Percentiles rank a stretch among this genome's conserved stretches.
phyloP scores from a whole-genome alignment of 1,284 basidiomycete species.

The Trametes sp. region DNA sequence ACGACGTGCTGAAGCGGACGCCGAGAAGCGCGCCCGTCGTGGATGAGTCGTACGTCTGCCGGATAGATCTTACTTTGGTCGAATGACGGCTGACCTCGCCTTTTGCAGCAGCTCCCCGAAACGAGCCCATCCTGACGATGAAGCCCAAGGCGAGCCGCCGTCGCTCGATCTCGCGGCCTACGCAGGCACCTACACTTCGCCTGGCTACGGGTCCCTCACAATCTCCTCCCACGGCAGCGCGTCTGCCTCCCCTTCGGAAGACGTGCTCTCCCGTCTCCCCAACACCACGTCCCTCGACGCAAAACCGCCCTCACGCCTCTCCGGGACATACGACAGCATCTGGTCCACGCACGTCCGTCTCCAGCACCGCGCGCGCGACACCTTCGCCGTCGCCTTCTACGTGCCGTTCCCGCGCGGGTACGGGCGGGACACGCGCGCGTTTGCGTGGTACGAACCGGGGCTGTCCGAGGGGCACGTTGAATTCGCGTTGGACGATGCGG shows the following conservation, averaged over 20 bases:
- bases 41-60: neutral
- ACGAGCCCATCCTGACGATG: constrained; percentile 24
- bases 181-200: constrained; percentile 44
- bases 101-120: neutral
- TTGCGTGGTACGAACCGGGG: constrained; percentile 33
- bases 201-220: constrained; percentile 46
- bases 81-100: neutral
- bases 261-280: too few species aligned
- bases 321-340: constrained; percentile 15
- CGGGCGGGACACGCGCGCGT: constrained; percentile 37
- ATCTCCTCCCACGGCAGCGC: too few species aligned
- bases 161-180: constrained; percentile 18
- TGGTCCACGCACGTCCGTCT: constrained; percentile 39
- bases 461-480: constrained; percentile 25
- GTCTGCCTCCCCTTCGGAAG: constrained; percentile 14
- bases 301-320: neutral
- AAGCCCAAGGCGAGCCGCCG: neutral
- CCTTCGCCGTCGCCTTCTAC: constrained; percentile 30
- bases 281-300: constrained; percentile 21
- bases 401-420: constrained; percentile 40
- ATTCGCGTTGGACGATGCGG: constrained; percentile 27
- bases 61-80: neutral
- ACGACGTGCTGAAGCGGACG: neutral
- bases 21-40: too few species aligned
- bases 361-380: constrained; percentile 20